Evolutionary conservation across 768 basidiomycete species (phyloP).

Genomic region (Russula brevipes): DNA sequence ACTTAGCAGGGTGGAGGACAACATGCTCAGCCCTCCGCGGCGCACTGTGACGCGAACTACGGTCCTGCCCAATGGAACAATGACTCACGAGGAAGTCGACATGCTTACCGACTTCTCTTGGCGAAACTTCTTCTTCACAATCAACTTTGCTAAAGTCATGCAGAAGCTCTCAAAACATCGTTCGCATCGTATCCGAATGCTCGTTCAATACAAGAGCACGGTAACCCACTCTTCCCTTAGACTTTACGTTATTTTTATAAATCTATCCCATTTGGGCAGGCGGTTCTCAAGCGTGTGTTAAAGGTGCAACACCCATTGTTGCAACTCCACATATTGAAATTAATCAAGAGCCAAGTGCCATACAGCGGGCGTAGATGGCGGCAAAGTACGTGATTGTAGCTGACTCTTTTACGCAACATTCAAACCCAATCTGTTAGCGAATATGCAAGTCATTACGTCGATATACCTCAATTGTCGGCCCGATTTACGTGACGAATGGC

Average conservation of each 20-base stretch:
- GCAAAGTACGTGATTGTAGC: slow-evolving; percentile 57
- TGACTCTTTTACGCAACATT: slow-evolving; percentile 6
- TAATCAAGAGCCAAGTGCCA: slow-evolving; percentile 98
- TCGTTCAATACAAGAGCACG: slow-evolving; percentile 97
- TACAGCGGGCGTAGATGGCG: slow-evolving; percentile 98
- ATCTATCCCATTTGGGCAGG: slow-evolving; percentile 42
- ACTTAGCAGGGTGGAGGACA: slow-evolving; percentile 56
- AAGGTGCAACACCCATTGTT: slow-evolving; percentile 91
- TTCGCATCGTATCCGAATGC: slow-evolving; percentile 90
- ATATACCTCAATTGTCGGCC: slow-evolving; percentile 98
- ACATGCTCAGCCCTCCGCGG: slow-evolving; percentile 54
- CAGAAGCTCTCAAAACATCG: slow-evolving; percentile 95
- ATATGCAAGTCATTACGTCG: slow-evolving; percentile 99
- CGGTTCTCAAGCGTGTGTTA: slow-evolving; percentile 90
- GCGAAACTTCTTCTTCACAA: slow-evolving; percentile 95
- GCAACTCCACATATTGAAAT: slow-evolving; percentile 90
- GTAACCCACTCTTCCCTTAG: slow-evolving; percentile 41
- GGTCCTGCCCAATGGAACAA: slow-evolving; percentile 65
- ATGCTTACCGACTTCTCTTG: slow-evolving; percentile 92
- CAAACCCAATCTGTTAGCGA: slow-evolving; percentile 49
- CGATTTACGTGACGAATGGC: slow-evolving; percentile 96
- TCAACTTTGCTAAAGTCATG: slow-evolving; percentile 97
- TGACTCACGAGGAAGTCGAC: slow-evolving; percentile 83
- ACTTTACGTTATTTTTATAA: background rate
- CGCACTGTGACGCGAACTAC: slow-evolving; percentile 54